Evolutionary conservation across 2,329 filamentous ascomycete genomes (phyloP), one percentile per base, ranked within the genome.

Genomic region (Cadophora luteo-olivacea): DNA sequence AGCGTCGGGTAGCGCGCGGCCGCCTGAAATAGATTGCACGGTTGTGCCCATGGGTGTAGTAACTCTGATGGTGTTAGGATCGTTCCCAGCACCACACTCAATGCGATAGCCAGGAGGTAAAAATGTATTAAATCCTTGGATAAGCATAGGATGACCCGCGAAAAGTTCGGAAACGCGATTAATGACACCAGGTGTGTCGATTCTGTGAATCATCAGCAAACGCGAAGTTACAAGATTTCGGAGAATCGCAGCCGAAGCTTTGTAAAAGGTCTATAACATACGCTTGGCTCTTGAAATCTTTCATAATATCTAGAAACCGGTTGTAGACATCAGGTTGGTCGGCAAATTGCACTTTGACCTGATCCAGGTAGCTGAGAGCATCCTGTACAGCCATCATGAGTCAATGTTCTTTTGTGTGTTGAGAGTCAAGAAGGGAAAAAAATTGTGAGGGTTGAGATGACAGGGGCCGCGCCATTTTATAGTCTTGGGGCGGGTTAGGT

Each of bases 261-360:
- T 24, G 41, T 25, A 65, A 33, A 54, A 51, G 54, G 58, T 41
- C 12, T n/a, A 29, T 51, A 66, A 86, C 91, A 82, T 84, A 94
- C 88, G 94, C 94, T 82, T 97, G 95, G 76, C 94, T 97, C 82
- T 99, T 99, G 80, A 99, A 99, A 75, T 99, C 96, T 78, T 99
- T 99, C 96, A 99, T 99, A 61, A 99, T 99, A 75, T 99, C 96
- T 57, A 99, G 83, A 75, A 99, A 98, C 48, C 92, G 87, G 77
- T 98, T 98, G 77, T 99, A 99, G 0, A 99, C 96, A 79, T 98
- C 95, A 4, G 96, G 94, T 74, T 97, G 94, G 72, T 98, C 95
- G 69, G 94, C 92, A 75, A 99, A 99, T 77, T 97, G 94, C 33
- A 98, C 94, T 81, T 99, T 99, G 72, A 99, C 96, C 80, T 98